Evolutionary conservation across 345 rosid species (phyloP).

Genomic region (Physaria fendleri): DNA sequence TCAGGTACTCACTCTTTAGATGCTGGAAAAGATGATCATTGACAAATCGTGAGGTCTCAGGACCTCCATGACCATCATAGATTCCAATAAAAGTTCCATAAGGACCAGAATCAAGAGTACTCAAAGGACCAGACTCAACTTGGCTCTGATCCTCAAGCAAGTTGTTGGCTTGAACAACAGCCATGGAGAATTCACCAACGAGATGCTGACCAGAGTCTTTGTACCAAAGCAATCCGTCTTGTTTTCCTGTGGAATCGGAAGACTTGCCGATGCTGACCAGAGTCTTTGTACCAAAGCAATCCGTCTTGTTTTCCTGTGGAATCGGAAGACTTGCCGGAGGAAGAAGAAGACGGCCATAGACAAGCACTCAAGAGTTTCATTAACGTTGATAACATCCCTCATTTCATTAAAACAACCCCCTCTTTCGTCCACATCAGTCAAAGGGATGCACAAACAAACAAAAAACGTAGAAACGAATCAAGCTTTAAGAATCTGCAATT

Average conservation of each 20-base stretch:
- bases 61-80: conserved; percentile 98
- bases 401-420: conserved; percentile 62
- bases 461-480: background rate
- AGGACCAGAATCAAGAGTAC: conserved; percentile 78
- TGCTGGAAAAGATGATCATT: conserved; percentile 86
- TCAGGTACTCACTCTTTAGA: conserved; percentile 62
- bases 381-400: conserved; percentile 98
- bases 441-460: conserved; percentile 7
- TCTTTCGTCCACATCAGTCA: conserved; percentile 43
- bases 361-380: conserved; percentile 81
- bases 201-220: conserved; percentile 87
- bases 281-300: conserved; percentile 91
- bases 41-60: conserved; percentile 86
- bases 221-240: conserved; percentile 93
- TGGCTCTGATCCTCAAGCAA: conserved; percentile 97
- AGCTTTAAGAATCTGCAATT: conserved; percentile 11
- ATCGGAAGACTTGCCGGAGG: conserved; percentile 50
- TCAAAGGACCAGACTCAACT: conserved; percentile 86
- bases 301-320: conserved; percentile 80
- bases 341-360: conserved; percentile 55
- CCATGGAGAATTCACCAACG: conserved; percentile 91
- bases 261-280: conserved; percentile 80
- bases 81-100: conserved; percentile 84
- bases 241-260: conserved; percentile 64
- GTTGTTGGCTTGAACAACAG: conserved; percentile 64